A percentile compares a stretch with the other conserved stretches of the same genome.
phyloP scores from a whole-genome alignment of 2,329 filamentous ascomycete genomes.

The Penicillium sp. region DNA sequence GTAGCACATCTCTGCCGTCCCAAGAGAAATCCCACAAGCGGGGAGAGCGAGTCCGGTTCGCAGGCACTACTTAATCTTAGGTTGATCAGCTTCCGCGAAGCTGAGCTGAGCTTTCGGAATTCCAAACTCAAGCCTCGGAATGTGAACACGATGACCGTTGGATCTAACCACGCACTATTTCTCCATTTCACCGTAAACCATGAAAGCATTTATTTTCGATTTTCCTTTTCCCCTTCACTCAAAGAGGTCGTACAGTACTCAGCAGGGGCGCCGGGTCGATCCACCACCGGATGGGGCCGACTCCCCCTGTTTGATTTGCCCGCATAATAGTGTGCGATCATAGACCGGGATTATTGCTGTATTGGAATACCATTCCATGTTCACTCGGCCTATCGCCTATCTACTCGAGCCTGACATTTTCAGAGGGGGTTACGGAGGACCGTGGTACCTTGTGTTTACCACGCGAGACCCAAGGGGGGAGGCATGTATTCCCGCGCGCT shows the following conservation, averaged over 20 bases:
- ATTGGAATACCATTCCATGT: not conserved
- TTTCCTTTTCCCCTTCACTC: not conserved
- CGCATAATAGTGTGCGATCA: constrained; percentile 10
- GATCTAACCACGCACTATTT: not conserved
- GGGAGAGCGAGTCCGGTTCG: constrained; percentile 1
- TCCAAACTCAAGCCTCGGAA: not conserved
- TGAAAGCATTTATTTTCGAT: not conserved
- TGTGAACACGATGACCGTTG: not conserved
- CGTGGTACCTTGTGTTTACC: not conserved
- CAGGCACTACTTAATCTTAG: not conserved
- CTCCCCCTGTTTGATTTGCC: constrained; percentile 9
- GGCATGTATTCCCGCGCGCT: not conserved
- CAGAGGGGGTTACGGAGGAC: too few relatives aligned
- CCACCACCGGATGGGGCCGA: constrained; percentile 17
- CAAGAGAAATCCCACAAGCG: constrained; percentile 18
- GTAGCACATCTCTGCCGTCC: constrained; percentile 22
- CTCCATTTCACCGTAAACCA: not conserved
- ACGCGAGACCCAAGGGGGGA: not conserved
- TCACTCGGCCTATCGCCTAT: not conserved
- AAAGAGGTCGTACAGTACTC: constrained; percentile 1
- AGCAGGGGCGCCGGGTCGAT: constrained; percentile 10
- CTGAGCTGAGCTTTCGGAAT: not conserved
- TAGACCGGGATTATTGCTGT: not conserved
- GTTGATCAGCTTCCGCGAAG: not conserved
- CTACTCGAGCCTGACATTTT: not conserved